Evolutionary conservation across 805 yeast genomes (phyloP), one percentile per base, ranked within the genome.

Genomic region (Ogataea parapolymorpha): DNA sequence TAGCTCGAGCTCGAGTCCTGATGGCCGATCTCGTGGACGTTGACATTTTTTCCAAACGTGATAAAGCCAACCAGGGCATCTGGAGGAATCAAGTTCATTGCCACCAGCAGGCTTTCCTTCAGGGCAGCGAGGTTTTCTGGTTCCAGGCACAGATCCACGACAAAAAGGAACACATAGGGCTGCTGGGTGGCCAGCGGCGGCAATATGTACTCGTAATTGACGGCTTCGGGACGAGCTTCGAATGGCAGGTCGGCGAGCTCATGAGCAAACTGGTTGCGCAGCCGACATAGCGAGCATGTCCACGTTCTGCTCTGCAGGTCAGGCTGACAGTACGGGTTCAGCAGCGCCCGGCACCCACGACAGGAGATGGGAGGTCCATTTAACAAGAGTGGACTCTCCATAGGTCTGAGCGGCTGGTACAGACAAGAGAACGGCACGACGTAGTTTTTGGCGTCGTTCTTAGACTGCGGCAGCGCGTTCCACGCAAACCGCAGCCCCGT

Each of bases 401-500:
- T 68, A 32, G 66, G 70, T 58, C 74, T 73, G 46, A 80, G 59
- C 1, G 86, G 86, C 6, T 82, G 79, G 54, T 77, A 79, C 32
- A 79, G 49, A 26, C 80, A 69, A 0, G 80, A 79, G 24, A 77
- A 54, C 2, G 85, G 85, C 9, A 79, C 71, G 1, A 74, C 68
- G 36, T 74, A 68, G 37, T 81, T 58, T 24, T 70, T 66, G 37
- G 75, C 74, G 35, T 77, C 80, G 31, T 70, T 63, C 51, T 71
- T 74, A n/a, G 77, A 66, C 31, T 71, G 65, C 5, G 85, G 85
- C 11, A 80, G 60, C 8, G 68, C 65, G 56, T 81, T 83, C 89
- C 93, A 85, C 6, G 90, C 72, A 58, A 81, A 72, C 53, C 93
- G 75, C 29, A 83, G 75, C 35, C 93, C 93, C 51, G 84, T 83